A percentile compares a stretch with the other conserved stretches of the same genome.
These are phyloP conservation scores for Chlamydomonas reinhardtii DNA, from an alignment of 163 green algal genomes.

Conservation along the genomic window DNA sequence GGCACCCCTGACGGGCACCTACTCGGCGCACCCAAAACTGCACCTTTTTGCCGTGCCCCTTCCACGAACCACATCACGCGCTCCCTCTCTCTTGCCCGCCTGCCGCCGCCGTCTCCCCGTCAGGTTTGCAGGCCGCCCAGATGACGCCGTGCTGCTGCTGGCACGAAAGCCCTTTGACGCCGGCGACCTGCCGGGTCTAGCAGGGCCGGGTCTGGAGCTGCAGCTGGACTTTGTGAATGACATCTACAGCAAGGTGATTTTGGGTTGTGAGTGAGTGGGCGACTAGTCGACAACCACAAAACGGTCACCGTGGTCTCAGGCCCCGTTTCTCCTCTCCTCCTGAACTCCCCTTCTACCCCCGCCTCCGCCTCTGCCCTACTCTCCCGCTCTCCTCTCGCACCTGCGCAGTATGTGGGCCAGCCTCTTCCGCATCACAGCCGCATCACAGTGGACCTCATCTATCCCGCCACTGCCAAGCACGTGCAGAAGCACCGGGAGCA, in stretches of 20 bases:
- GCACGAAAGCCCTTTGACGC: slow-evolving; percentile 34
- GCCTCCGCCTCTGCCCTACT: neutral
- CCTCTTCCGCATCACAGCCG: slow-evolving; percentile 2
- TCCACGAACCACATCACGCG: no score
- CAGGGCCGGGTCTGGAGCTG: slow-evolving; percentile 1
- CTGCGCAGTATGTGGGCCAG: slow-evolving; percentile 8
- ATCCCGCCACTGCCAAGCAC: slow-evolving; percentile 40
- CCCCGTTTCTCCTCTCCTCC: no score
- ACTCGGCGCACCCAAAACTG: no score
- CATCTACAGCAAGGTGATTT: slow-evolving; percentile 38
- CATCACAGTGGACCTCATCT: slow-evolving; percentile 38
- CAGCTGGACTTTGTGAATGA: slow-evolving; percentile 34
- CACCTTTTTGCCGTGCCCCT: no score
- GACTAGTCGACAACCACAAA: no score
- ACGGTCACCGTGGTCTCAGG: no score
- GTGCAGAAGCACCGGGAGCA: slow-evolving; percentile 30
- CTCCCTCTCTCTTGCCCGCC: no score
- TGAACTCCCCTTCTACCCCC: neutral
- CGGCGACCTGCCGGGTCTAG: neutral
- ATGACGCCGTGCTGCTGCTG: slow-evolving; percentile 39
- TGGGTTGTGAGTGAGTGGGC: no score
- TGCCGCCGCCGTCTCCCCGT: no score
- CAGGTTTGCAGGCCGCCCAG: slow-evolving; percentile 2
- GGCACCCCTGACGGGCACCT: no score
- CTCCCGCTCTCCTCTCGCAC: neutral